Percentiles rank a stretch among this genome's conserved stretches.
These are phyloP conservation scores for Aspergillus brasiliensis DNA, from an alignment of 2,329 filamentous ascomycete species.

Conservation along the genomic window DNA sequence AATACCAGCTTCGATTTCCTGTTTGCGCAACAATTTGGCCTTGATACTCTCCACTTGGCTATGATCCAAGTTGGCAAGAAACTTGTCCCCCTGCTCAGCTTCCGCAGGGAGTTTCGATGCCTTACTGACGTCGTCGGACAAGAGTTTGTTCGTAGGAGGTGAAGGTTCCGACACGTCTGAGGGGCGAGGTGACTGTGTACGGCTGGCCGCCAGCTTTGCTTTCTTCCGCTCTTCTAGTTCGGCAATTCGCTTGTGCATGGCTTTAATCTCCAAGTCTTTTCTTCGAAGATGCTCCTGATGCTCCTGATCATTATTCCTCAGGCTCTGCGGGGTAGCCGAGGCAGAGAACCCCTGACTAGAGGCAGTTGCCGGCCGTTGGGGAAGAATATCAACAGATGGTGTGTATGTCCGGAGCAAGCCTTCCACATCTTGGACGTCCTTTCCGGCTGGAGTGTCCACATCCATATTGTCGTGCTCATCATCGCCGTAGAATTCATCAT, in stretches of 20 bases:
- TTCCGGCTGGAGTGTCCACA: constrained; percentile 33
- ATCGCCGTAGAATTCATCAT: constrained; percentile 57
- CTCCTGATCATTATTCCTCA: constrained; percentile 41
- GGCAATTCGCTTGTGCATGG: constrained; percentile 52
- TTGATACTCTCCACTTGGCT: constrained; percentile 35
- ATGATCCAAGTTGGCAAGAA: constrained; percentile 19
- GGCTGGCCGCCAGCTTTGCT: constrained; percentile 42
- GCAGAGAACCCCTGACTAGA: constrained; percentile 43
- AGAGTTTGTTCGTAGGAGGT: constrained; percentile 15
- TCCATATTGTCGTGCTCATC: constrained; percentile 35
- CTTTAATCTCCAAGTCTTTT: constrained; percentile 53
- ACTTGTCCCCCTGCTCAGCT: not conserved
- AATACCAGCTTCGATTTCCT: constrained; percentile 52
- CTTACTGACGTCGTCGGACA: constrained; percentile 11
- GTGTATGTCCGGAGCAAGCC: constrained; percentile 47
- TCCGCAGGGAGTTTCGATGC: not conserved
- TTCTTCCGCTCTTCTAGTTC: constrained; percentile 50
- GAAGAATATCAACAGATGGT: constrained; percentile 46
- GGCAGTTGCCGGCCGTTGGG: constrained; percentile 44
- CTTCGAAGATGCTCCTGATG: constrained; percentile 49
- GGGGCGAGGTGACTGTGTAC: constrained; percentile 38
- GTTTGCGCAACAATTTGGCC: constrained; percentile 45
- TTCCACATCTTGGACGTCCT: constrained; percentile 22
- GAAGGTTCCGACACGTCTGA: constrained; percentile 27
- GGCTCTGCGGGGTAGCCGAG: constrained; percentile 40